Evolutionary conservation across 2,329 filamentous ascomycete species (phyloP).

Genomic region (Massarina eburnea): DNA sequence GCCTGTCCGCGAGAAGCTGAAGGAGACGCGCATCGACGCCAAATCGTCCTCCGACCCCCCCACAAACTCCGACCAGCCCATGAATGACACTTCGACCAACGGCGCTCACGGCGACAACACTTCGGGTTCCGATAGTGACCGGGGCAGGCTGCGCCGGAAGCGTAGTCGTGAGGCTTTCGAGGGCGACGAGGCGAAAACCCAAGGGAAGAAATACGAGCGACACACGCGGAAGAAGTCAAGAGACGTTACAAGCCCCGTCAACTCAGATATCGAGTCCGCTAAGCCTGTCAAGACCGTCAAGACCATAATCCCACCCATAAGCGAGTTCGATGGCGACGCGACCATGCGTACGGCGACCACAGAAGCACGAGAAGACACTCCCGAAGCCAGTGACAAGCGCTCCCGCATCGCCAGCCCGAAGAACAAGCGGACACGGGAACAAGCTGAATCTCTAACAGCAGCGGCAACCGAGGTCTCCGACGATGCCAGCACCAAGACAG

Average conservation of each 20-base stretch:
- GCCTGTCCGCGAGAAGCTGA: constrained; percentile 62
- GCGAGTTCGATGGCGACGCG: constrained; percentile 34
- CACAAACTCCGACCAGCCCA: constrained; percentile 18
- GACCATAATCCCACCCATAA: constrained; percentile 29
- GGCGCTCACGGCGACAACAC: constrained; percentile 26
- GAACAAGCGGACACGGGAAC: constrained; percentile 50
- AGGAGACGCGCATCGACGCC: constrained; percentile 61
- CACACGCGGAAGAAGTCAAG: constrained; percentile 52
- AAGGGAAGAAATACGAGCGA: constrained; percentile 39
- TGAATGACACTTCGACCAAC: constrained; percentile 29
- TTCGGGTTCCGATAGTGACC: constrained; percentile 40
- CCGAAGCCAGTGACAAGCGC: constrained; percentile 16
- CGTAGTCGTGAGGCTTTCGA: constrained; percentile 50
- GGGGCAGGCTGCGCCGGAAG: constrained; percentile 47
- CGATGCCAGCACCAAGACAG: constrained; percentile 15
- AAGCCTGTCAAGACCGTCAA: constrained; percentile 37
- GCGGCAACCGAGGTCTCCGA: constrained; percentile 9
- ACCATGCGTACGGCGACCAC: constrained; percentile 20
- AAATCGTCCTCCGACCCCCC: constrained; percentile 22
- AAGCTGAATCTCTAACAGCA: constrained; percentile 16
- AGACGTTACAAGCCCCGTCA: constrained; percentile 43
- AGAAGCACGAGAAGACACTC: constrained; percentile 8
- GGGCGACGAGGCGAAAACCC: constrained; percentile 37
- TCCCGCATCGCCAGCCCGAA: constrained; percentile 46
- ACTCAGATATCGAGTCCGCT: constrained; percentile 32